Conservation (phyloP, 192 early-diverging fungal species). For the Coemansia sp. region DNA sequence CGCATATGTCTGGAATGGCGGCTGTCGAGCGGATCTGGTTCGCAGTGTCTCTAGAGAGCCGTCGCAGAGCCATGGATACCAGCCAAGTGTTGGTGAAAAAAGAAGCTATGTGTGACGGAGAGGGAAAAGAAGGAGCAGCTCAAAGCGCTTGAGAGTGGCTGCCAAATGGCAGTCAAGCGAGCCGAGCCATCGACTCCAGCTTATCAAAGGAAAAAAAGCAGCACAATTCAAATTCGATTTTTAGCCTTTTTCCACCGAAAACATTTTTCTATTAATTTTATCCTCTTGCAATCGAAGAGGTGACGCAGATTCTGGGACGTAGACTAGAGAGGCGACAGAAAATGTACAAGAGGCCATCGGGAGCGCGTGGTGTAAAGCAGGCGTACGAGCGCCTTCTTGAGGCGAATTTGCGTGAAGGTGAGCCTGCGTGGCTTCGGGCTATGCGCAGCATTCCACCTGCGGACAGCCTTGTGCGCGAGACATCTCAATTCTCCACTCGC, state of each 20-base stretch:
- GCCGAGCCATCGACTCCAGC: neutral
- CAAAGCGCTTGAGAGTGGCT: no score
- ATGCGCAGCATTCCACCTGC: slow-evolving; percentile 41
- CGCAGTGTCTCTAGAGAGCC: slow-evolving; percentile 9
- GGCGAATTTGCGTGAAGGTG: slow-evolving; percentile 33
- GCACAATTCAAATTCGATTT: neutral
- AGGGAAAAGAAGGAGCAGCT: neutral
- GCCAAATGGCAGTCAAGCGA: neutral
- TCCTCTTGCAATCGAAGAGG: neutral
- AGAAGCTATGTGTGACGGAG: neutral
- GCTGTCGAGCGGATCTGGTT: slow-evolving; percentile 25
- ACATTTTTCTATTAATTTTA: neutral
- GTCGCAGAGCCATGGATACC: slow-evolving; percentile 1
- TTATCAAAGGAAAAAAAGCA: no score
- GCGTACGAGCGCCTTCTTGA: slow-evolving; percentile 42
- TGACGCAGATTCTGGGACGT: neutral
- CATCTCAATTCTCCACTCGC: slow-evolving; percentile 41
- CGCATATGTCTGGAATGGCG: slow-evolving; percentile 25
- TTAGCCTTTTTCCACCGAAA: neutral
- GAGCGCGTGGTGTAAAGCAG: slow-evolving; percentile 26
- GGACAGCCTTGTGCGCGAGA: slow-evolving; percentile 50
- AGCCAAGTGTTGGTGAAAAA: neutral
- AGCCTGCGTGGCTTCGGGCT: slow-evolving; percentile 53
- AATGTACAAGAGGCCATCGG: slow-evolving; percentile 49
- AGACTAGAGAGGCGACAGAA: neutral